A percentile compares a stretch with the other conserved stretches of the same genome.
Conservation (phyloP, 805 yeast genomes). For the Starmerella etchellsii region DNA sequence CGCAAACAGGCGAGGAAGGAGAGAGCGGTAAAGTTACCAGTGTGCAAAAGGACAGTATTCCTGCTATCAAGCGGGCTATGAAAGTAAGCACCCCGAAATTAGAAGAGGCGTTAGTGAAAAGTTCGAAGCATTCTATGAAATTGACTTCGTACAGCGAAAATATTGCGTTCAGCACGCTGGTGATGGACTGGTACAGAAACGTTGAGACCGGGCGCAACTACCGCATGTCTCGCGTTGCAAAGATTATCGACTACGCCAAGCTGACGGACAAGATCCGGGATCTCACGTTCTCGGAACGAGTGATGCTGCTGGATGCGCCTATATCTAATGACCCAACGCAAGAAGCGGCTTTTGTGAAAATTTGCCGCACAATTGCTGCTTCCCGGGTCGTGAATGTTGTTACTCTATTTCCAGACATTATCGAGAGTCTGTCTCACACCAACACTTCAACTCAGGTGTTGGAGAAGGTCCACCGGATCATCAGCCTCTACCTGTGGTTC, state of each 20-base stretch:
- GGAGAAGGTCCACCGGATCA: conserved; percentile 56
- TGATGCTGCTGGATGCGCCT: conserved; percentile 52
- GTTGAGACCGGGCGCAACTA: conserved; percentile 4
- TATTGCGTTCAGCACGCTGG: conserved; percentile 8
- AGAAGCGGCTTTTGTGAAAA: conserved; percentile 34
- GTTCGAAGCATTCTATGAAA: conserved; percentile 48
- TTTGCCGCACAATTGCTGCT: conserved; percentile 43
- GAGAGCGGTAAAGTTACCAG: conserved; percentile 18
- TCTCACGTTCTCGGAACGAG: conserved; percentile 43
- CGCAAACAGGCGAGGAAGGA: conserved; percentile 36
- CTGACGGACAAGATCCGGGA: conserved; percentile 34
- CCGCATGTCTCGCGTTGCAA: conserved; percentile 4
- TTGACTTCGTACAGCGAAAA: conserved; percentile 25
- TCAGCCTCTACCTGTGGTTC: conserved; percentile 70
- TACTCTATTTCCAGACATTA: conserved; percentile 31
- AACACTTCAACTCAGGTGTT: conserved; percentile 23
- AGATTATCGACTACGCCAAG: conserved; percentile 28
- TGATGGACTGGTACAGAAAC: not conserved
- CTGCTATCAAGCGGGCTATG: conserved; percentile 12
- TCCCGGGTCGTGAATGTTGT: conserved; percentile 44
- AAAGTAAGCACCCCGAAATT: conserved; percentile 25
- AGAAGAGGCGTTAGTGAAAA: conserved; percentile 61
- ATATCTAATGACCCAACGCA: conserved; percentile 30
- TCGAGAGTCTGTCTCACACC: conserved; percentile 1
- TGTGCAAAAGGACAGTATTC: conserved; percentile 1